A percentile compares a stretch with the other conserved stretches of the same genome.
Evolutionary conservation across 257 asterid genomes (phyloP).

Genomic region (Fraxinus cuspidata): DNA sequence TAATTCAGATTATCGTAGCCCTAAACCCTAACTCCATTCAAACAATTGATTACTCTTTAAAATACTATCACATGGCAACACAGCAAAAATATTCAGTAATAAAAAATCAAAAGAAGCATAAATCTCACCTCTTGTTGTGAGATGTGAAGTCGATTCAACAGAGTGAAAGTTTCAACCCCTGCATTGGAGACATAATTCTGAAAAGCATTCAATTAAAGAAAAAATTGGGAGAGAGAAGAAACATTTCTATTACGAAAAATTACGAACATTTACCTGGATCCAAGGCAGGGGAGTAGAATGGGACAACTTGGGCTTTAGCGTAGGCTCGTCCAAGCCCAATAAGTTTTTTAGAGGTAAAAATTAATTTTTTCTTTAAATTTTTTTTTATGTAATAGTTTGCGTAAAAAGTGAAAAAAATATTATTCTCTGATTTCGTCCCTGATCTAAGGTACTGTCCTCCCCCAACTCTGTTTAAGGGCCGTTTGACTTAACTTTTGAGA

Average conservation of each 20-base stretch:
- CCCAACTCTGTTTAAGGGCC: too few relatives aligned
- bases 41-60: not conserved
- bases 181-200: not conserved
- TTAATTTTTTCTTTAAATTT: too few relatives aligned
- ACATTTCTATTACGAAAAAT: not conserved
- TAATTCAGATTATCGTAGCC: not conserved
- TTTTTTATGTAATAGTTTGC: too few relatives aligned
- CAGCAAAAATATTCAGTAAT: not conserved
- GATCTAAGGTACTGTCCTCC: too few relatives aligned
- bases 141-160: not conserved
- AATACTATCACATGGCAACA: not conserved
- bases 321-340: too few relatives aligned
- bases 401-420: too few relatives aligned
- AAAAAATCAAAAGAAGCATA: not conserved
- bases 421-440: too few relatives aligned
- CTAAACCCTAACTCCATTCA: not conserved
- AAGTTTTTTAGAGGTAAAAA: too few relatives aligned
- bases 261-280: too few relatives aligned
- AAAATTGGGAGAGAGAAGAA: not conserved
- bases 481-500: too few relatives aligned
- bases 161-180: not conserved
- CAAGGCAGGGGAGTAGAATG: too few relatives aligned
- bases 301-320: too few relatives aligned
- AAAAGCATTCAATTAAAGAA: not conserved
- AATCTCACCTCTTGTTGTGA: slow-evolving; percentile 12